Percentiles rank a stretch among this genome's conserved stretches.
Conservation (phyloP, 2,329 filamentous ascomycete genomes). For the Ophiostoma australiae region DNA sequence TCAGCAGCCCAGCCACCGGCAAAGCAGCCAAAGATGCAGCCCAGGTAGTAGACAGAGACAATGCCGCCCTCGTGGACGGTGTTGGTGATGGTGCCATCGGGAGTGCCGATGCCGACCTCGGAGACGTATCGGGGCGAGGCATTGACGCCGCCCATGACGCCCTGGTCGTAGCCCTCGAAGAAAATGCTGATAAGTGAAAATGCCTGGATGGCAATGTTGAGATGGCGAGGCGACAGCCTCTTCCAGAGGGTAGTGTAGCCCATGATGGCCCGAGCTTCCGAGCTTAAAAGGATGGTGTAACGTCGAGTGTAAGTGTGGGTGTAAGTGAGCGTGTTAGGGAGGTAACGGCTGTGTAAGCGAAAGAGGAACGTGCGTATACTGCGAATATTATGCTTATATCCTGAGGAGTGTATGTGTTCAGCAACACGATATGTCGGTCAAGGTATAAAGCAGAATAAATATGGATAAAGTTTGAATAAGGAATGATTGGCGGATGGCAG, state of each 20-base stretch:
- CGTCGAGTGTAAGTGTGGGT: neutral
- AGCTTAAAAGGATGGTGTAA: slow-evolving; percentile 15
- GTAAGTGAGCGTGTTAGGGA: neutral
- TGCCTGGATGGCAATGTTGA: slow-evolving; percentile 38
- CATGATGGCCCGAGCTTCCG: slow-evolving; percentile 31
- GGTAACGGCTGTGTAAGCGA: neutral
- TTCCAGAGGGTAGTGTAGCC: slow-evolving; percentile 41
- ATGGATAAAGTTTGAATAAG: no score
- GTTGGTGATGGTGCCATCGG: slow-evolving; percentile 44
- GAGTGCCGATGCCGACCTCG: slow-evolving; percentile 43
- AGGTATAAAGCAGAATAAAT: no score
- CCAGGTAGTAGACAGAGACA: slow-evolving; percentile 50
- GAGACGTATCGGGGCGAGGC: slow-evolving; percentile 39
- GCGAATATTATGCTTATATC: neutral
- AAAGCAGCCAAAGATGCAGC: slow-evolving; percentile 31
- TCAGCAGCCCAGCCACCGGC: slow-evolving; percentile 43
- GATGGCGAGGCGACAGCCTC: slow-evolving; percentile 39
- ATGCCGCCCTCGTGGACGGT: slow-evolving; percentile 48
- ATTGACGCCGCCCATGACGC: slow-evolving; percentile 51
- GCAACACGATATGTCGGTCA: neutral
- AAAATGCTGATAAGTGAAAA: slow-evolving; percentile 35
- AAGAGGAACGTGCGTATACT: neutral
- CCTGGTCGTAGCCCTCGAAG: slow-evolving; percentile 50
- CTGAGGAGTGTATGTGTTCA: neutral
- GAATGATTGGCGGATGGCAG: neutral